Evolutionary conservation across 2,329 filamentous ascomycete species (phyloP).

Genomic region (Colletotrichum orchidophilum): DNA sequence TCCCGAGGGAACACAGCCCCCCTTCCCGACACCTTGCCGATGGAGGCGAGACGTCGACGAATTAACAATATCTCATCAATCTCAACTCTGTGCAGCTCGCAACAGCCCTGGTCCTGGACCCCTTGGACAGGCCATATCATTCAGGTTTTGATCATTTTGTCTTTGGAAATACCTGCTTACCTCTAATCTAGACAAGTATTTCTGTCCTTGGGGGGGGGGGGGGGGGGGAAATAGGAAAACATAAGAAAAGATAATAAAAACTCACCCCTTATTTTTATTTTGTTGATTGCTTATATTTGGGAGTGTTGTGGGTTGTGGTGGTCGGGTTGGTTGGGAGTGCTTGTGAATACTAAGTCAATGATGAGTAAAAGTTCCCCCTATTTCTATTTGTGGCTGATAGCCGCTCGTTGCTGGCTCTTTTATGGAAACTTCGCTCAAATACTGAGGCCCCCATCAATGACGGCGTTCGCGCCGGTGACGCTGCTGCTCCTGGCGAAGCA

Average conservation of each 20-base stretch:
- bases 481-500: conserved; percentile 57
- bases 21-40: conserved; percentile 15
- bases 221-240: too few relatives aligned
- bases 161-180: background rate
- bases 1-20: too few relatives aligned
- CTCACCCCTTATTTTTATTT: too few relatives aligned
- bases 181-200: background rate
- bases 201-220: too few relatives aligned
- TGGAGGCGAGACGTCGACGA: too few relatives aligned
- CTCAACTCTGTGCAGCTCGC: background rate
- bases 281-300: too few relatives aligned
- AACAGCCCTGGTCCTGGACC: conserved; percentile 4
- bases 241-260: too few relatives aligned
- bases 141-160: background rate
- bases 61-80: background rate
- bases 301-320: too few relatives aligned
- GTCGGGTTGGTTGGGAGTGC: too few relatives aligned
- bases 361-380: background rate
- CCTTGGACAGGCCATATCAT: conserved; percentile 1
- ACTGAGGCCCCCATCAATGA: conserved; percentile 53
- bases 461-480: conserved; percentile 61
- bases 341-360: background rate
- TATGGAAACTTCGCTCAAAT: background rate
- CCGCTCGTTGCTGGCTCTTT: too few relatives aligned
- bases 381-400: too few relatives aligned